These are phyloP conservation scores for Coccomyxa sp. DNA, from an alignment of 139 green algal species.

Conservation along the genomic window DNA sequence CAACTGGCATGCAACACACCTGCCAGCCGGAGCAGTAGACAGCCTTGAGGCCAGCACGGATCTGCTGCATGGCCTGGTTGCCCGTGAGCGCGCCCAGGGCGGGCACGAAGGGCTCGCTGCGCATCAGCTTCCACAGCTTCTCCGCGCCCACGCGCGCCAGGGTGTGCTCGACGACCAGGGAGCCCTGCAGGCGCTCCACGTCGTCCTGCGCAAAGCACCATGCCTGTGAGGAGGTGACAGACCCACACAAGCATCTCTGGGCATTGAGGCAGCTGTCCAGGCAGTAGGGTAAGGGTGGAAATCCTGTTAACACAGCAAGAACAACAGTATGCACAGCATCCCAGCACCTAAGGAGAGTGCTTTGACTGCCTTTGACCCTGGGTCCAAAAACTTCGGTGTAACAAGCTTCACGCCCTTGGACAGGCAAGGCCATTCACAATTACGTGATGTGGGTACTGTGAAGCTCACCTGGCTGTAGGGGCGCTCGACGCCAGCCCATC, in stretches of 20 bases:
- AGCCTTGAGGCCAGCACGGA: conserved; percentile 71
- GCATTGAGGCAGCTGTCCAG: no score
- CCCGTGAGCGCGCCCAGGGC: conserved; percentile 72
- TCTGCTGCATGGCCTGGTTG: conserved; percentile 47
- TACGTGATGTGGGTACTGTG: no score
- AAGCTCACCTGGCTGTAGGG: conserved; percentile 22
- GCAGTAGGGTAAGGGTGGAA: no score
- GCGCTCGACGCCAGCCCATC: conserved; percentile 32
- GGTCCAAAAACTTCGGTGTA: no score
- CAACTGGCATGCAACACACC: background rate
- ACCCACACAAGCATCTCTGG: no score
- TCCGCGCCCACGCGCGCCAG: conserved; percentile 59
- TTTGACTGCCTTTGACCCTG: no score
- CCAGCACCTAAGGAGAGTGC: no score
- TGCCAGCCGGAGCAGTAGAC: conserved; percentile 88
- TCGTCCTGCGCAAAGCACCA: conserved; percentile 42
- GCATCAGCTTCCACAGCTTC: conserved; percentile 72
- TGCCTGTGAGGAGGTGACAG: no score
- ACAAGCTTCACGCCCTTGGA: no score
- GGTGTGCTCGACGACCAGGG: conserved; percentile 66
- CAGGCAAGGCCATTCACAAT: no score
- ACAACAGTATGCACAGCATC: no score
- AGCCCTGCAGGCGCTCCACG: conserved; percentile 65
- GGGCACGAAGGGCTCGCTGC: conserved; percentile 64
- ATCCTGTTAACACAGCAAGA: no score